These are phyloP conservation scores for Phanerodontia chrysosporium DNA, from an alignment of 768 basidiomycete genomes.

Conservation along the genomic window DNA sequence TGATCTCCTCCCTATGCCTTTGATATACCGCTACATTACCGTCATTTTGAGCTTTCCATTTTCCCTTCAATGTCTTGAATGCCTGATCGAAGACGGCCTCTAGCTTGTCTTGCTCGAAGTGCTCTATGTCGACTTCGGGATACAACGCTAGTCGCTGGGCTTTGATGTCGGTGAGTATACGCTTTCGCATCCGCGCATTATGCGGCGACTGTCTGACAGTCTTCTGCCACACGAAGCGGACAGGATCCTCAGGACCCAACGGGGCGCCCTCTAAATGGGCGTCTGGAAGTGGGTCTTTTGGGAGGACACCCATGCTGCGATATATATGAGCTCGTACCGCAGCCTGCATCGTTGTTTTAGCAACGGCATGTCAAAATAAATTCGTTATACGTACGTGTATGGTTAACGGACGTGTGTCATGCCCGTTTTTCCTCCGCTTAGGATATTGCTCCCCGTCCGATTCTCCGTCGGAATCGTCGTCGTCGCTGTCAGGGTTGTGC, in stretches of 20 bases:
- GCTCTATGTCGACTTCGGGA: slow-evolving; percentile 59
- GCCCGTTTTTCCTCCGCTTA: slow-evolving; percentile 51
- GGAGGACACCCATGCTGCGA: slow-evolving; percentile 50
- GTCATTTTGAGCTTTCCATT: slow-evolving; percentile 60
- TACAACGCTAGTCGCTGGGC: slow-evolving; percentile 47
- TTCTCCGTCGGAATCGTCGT: slow-evolving; percentile 32
- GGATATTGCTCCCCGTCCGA: slow-evolving; percentile 16
- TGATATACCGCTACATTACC: slow-evolving; percentile 35
- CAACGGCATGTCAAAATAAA: not conserved
- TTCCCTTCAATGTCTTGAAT: slow-evolving; percentile 64
- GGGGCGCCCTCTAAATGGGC: slow-evolving; percentile 52
- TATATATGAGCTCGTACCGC: slow-evolving; percentile 69
- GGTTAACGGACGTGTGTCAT: slow-evolving; percentile 61
- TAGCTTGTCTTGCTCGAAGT: slow-evolving; percentile 58
- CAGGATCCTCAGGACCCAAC: slow-evolving; percentile 44
- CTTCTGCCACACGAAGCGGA: slow-evolving; percentile 79
- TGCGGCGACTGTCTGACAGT: slow-evolving; percentile 72
- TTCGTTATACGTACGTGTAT: slow-evolving; percentile 47
- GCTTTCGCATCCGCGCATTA: slow-evolving; percentile 67
- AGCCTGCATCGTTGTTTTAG: slow-evolving; percentile 33
- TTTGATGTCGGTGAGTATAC: slow-evolving; percentile 57
- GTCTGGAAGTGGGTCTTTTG: slow-evolving; percentile 56
- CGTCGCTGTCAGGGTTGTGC: slow-evolving; percentile 33
- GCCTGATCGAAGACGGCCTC: slow-evolving; percentile 67
- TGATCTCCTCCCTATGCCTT: slow-evolving; percentile 54